Base-by-base conservation (phyloP, 208 protist species). In the Jaenimonas drosophilae region DNA sequence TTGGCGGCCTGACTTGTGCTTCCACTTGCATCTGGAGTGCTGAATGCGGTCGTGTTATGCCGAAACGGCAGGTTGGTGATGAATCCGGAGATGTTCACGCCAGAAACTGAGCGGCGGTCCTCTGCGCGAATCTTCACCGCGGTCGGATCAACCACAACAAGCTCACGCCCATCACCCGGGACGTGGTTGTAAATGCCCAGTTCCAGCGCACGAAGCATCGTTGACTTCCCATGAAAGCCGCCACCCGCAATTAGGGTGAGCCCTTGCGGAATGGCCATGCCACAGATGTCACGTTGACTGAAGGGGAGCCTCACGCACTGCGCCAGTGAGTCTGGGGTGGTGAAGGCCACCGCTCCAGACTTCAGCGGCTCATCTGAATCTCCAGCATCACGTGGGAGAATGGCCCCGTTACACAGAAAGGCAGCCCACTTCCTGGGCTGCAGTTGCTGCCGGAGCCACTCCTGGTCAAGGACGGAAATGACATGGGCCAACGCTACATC, bases 141-240 rank as follows among this genome's bases (percentile, higher is more conserved):
- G n/a, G 72, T 79, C 24, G 68, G 54, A 48, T 94, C 81, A 9
- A 58, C 51, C 14, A 93, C 77, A 6, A 96, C 91, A 45, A 89
- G 90, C 44, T 88, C 76, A 11, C 94, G 76, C 1, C 96, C 93
- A 58, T 98, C 96, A 21, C 82, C 79, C 2, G 83, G 83, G 19
- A 93, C 45, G 54, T 97, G 86, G 66, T 97, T 96, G 70, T 97
- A 98, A 19, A 97, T 68, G 2, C 93, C 96, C 0, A 96, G 56
- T 54, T 97, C 74, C 6, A 97, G 64, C 31, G 90, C 88, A 5
- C 76, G 54, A 42, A 97, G 60, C 30, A 98, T 63, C 7, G 96
- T 98, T 0, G 84, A 94, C 81, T 98, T 97, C 12, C 91, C 89
- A 58, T 97, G 89, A 53, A 96, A 97, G n/a, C 90, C 92, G 6